phyloP scores from a whole-genome alignment of 495 filamentous ascomycete genomes.

The Neurospora sp. region DNA sequence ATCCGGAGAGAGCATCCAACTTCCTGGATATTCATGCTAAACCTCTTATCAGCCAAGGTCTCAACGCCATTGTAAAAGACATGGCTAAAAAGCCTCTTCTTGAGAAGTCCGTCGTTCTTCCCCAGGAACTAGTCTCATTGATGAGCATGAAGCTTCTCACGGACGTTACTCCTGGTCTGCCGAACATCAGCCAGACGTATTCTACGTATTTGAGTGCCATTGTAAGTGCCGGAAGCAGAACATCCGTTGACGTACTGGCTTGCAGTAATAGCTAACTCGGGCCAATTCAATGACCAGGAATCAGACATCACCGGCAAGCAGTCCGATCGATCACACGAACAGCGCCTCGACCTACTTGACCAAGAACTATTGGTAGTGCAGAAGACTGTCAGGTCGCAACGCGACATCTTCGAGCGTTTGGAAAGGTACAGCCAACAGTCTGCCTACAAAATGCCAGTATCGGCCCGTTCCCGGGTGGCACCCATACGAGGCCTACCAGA shows the following conservation, averaged over 20 bases:
- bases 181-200: constrained; percentile 25
- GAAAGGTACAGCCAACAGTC: constrained; percentile 8
- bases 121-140: constrained; percentile 26
- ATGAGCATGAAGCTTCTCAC: constrained; percentile 22
- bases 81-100: constrained; percentile 17
- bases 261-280: not conserved
- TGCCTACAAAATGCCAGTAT: constrained; percentile 7
- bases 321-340: constrained; percentile 25
- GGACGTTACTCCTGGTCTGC: constrained; percentile 17
- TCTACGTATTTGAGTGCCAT: constrained; percentile 24
- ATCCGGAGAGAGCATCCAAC: not conserved
- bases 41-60: not conserved
- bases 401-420: constrained; percentile 11
- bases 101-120: constrained; percentile 23
- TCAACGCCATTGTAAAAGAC: constrained; percentile 6
- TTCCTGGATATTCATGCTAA: not conserved
- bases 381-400: constrained; percentile 14
- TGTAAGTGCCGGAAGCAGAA: constrained; percentile 4
- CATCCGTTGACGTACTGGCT: not conserved
- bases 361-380: constrained; percentile 30
- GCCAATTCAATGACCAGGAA: constrained; percentile 6
- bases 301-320: constrained; percentile 23
- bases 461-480: constrained; percentile 3
- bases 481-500: not conserved
- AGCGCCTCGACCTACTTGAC: constrained; percentile 23